phyloP scores from a whole-genome alignment of 495 filamentous ascomycete genomes.

The Hypoxylon intermedium region DNA sequence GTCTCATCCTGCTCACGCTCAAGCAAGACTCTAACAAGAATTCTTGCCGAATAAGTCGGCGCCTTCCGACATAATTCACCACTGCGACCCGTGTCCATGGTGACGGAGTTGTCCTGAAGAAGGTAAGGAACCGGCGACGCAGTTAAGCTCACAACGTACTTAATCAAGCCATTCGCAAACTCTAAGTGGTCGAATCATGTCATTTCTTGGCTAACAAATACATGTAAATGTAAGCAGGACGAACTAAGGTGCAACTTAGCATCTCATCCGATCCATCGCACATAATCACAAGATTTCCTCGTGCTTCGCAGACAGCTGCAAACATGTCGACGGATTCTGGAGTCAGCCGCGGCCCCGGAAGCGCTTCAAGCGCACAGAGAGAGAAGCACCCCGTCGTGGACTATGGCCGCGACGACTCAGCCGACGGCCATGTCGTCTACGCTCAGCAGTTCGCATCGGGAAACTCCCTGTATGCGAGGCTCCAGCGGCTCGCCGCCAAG shows the following conservation, averaged over 20 bases:
- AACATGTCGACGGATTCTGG: conserved; percentile 32
- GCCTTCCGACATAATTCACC: conserved; percentile 22
- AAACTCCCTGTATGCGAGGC: conserved; percentile 66
- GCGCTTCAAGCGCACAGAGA: conserved; percentile 1
- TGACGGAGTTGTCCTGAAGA: conserved; percentile 26
- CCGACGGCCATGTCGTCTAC: conserved; percentile 64
- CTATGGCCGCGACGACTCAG: conserved; percentile 51
- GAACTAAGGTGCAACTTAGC: background rate
- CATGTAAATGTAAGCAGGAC: too few relatives aligned
- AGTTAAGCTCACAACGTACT: background rate
- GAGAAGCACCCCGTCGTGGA: conserved; percentile 34
- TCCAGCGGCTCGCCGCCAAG: conserved; percentile 72
- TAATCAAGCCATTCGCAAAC: conserved; percentile 16
- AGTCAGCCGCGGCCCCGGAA: conserved; percentile 33
- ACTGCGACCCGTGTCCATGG: background rate
- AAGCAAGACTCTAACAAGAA: too few relatives aligned
- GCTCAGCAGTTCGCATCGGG: conserved; percentile 69
- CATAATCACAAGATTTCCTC: background rate
- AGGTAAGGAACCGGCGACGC: conserved; percentile 12
- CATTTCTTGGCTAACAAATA: background rate
- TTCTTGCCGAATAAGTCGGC: conserved; percentile 18
- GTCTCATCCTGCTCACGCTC: conserved; percentile 5
- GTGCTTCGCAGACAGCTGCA: background rate
- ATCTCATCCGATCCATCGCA: background rate
- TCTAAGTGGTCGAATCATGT: conserved; percentile 8